These are phyloP conservation scores for Fusarium denticulatum DNA, from an alignment of 2,329 filamentous ascomycete species.

Conservation along the genomic window DNA sequence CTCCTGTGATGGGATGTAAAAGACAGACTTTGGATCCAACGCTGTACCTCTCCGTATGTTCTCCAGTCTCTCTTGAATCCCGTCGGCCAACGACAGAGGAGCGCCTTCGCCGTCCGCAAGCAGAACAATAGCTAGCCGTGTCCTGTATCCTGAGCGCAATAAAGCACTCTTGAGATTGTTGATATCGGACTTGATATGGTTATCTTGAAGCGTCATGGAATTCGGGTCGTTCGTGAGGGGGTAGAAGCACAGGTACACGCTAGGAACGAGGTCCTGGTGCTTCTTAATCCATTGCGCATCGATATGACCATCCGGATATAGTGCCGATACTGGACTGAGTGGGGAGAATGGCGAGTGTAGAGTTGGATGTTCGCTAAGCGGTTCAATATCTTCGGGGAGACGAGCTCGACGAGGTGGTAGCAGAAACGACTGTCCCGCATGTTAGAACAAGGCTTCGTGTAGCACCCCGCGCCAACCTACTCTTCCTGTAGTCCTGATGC, in stretches of 20 bases:
- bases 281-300: constrained; percentile 86
- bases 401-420: constrained; percentile 67
- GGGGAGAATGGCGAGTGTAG: constrained; percentile 94
- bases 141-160: constrained; percentile 77
- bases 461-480: constrained; percentile 62
- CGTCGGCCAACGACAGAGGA: constrained; percentile 67
- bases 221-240: constrained; percentile 76
- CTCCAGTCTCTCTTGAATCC: constrained; percentile 74
- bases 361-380: constrained; percentile 59
- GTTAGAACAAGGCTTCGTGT: constrained; percentile 42
- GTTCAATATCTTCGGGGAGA: constrained; percentile 62
- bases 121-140: constrained; percentile 75
- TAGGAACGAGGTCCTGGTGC: constrained; percentile 85
- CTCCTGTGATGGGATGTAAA: constrained; percentile 81
- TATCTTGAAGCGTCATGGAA: constrained; percentile 83
- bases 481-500: constrained; percentile 79
- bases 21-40: constrained; percentile 85
- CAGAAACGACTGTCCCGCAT: constrained; percentile 58
- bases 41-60: constrained; percentile 82
- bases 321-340: constrained; percentile 80
- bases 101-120: constrained; percentile 45
- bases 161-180: constrained; percentile 78
- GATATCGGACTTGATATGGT: constrained; percentile 88
- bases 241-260: constrained; percentile 84
- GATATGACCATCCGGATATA: constrained; percentile 91